Base-by-base conservation (phyloP, 192 early-diverging fungal genomes). In the Podila minutissima region DNA sequence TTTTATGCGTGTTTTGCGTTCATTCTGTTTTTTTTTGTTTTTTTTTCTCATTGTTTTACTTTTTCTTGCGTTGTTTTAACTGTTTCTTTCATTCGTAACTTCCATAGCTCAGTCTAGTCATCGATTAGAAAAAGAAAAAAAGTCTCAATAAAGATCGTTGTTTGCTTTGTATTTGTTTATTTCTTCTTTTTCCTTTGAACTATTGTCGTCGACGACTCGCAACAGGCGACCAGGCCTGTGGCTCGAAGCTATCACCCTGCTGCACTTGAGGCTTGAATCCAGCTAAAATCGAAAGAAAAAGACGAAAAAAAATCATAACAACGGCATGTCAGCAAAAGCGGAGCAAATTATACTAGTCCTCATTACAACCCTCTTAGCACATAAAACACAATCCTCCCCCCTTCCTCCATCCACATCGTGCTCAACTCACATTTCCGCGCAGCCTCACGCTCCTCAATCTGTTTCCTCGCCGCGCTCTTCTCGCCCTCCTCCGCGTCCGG, bases 221-320 rank as follows among this genome's bases (percentile, higher is more conserved):
- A 22, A 63, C 62, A 28, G 77, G 77, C n/a, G 77, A 64, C 77
- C 77, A 81, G 24, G 77, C 67, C 26, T 81, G 71, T 24, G 77
- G 77, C 37, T 81, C 50, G 67, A 69, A 81, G 0, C 71, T 65
- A 10, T 81, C 77, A 29, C 77, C 77, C 15, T 81, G 77, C 20
- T 81, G 77, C 17, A 81, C 77, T 26, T 71, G 69, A 32, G 77
- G 71, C 49, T 81, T 81, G 67, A 81, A 81, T 69, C 77, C 77
- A 69, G 61, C 77, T 81, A 59, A 8, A 32, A 31, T 29, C 29
- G 29, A 12, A 68, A 0, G 26, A 6, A 13, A 0, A 37, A 2
- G 62, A 0, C 4, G 6, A 59, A 31, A 33, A 17, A 61, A 26
- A 32, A 26, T 1, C 41, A 46, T 17, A 11, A 60, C 19, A 35